Conservation (phyloP, 495 filamentous ascomycete species). For the Xylaria longipes region DNA sequence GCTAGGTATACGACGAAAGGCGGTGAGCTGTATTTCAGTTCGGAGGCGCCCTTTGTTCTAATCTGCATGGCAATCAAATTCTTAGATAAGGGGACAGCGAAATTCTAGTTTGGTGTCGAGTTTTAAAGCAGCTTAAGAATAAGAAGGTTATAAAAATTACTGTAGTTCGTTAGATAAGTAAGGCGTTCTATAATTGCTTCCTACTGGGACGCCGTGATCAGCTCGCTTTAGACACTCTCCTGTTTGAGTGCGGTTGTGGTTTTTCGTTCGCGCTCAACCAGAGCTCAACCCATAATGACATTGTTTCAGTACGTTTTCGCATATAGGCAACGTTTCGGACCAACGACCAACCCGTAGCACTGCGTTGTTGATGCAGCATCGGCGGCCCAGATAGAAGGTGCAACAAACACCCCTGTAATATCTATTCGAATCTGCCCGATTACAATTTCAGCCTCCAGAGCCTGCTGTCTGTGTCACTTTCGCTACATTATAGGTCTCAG, state of each 20-base stretch:
- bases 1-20: neutral
- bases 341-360: neutral
- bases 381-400: neutral
- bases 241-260: neutral
- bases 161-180: neutral
- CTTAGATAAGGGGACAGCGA: neutral
- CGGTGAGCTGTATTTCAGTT: neutral
- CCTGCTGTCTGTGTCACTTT: neutral
- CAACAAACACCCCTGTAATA: neutral
- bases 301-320: neutral
- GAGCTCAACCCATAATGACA: neutral
- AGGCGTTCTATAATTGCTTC: too few species aligned
- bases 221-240: neutral
- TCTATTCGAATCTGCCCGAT: neutral
- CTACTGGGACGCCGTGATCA: too few species aligned
- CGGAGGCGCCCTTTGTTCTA: neutral
- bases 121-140: neutral
- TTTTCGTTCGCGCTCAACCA: neutral
- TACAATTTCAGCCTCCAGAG: neutral
- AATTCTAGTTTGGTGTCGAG: neutral
- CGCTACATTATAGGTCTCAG: neutral
- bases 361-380: neutral
- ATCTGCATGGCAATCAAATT: neutral
- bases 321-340: neutral
- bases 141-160: neutral